Evolutionary conservation across 2,329 filamentous ascomycete species (phyloP).

Genomic region (Talaromyces sp.): DNA sequence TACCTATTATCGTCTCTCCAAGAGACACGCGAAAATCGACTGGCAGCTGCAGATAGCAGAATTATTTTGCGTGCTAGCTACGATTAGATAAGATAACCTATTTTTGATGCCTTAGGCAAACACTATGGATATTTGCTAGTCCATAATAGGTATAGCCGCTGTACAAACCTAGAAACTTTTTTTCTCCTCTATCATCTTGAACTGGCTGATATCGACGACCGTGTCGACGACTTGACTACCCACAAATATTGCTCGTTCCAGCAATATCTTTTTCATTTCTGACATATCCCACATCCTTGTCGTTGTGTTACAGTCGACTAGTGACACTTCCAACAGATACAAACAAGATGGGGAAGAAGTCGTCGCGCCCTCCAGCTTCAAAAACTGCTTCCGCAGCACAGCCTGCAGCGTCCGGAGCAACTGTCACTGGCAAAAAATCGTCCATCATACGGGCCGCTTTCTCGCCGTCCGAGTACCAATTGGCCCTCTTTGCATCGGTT

Average conservation of each 20-base stretch:
- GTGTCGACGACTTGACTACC: slow-evolving; percentile 2
- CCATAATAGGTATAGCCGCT: slow-evolving; percentile 32
- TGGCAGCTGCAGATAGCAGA: not conserved
- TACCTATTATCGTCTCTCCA: not conserved
- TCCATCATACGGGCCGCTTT: slow-evolving; percentile 51
- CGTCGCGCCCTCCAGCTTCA: slow-evolving; percentile 40
- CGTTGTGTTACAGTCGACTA: slow-evolving; percentile 6
- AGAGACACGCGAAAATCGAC: not conserved
- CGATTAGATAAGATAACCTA: not conserved
- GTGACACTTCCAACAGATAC: not conserved
- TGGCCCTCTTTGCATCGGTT: slow-evolving; percentile 53
- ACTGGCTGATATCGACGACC: slow-evolving; percentile 8
- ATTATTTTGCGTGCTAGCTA: not conserved
- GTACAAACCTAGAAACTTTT: slow-evolving; percentile 40
- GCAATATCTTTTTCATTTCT: slow-evolving; percentile 6
- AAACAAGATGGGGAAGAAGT: slow-evolving; percentile 47
- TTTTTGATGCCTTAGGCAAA: slow-evolving; percentile 10
- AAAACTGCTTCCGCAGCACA: slow-evolving; percentile 45
- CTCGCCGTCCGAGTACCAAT: slow-evolving; percentile 50
- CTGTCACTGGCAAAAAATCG: slow-evolving; percentile 42
- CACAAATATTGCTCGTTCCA: not conserved
- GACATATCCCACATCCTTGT: not conserved
- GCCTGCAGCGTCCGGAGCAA: slow-evolving; percentile 35
- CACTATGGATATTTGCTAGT: slow-evolving; percentile 34
- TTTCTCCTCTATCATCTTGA: slow-evolving; percentile 27